Evolutionary conservation across 2,329 filamentous ascomycete genomes (phyloP).

Genomic region (Pestalotiopsis sp.): DNA sequence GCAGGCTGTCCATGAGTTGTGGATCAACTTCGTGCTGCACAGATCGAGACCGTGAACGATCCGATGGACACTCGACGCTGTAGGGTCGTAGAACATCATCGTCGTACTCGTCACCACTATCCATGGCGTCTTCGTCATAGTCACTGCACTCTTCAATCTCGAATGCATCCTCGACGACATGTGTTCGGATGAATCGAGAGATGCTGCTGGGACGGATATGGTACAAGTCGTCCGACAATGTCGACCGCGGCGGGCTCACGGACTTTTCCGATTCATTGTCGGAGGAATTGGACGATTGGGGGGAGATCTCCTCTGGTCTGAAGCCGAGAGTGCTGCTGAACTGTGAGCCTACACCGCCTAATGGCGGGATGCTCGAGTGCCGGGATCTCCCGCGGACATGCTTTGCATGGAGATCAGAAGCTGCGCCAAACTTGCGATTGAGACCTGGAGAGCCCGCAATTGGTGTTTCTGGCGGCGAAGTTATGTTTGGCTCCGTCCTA

Average conservation of each 20-base stretch:
- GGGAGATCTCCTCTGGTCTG: conserved; percentile 33
- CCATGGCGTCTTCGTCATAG: conserved; percentile 23
- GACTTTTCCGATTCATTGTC: conserved; percentile 24
- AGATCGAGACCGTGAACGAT: conserved; percentile 26
- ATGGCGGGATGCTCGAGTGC: conserved; percentile 34
- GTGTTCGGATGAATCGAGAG: conserved; percentile 18
- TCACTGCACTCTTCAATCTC: conserved; percentile 33
- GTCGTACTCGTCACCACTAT: conserved; percentile 28
- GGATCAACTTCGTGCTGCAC: conserved; percentile 30
- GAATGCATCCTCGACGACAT: conserved; percentile 23
- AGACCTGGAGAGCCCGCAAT: conserved; percentile 34
- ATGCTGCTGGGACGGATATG: conserved; percentile 23
- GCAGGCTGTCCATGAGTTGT: conserved; percentile 27
- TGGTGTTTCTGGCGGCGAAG: conserved; percentile 44
- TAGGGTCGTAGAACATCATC: conserved; percentile 28
- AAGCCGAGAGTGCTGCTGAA: conserved; percentile 30
- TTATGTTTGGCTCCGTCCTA: conserved; percentile 28
- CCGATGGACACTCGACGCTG: conserved; percentile 31
- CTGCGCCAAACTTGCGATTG: conserved; percentile 23
- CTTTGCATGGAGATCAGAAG: not conserved
- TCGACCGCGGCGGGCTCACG: conserved; percentile 28
- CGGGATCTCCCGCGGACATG: conserved; percentile 26
- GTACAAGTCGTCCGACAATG: conserved; percentile 28
- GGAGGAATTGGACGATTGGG: conserved; percentile 31
- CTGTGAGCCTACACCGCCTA: conserved; percentile 29